Base-by-base conservation (phyloP, 805 yeast species). In the Wickerhamiella allomyrinae region DNA sequence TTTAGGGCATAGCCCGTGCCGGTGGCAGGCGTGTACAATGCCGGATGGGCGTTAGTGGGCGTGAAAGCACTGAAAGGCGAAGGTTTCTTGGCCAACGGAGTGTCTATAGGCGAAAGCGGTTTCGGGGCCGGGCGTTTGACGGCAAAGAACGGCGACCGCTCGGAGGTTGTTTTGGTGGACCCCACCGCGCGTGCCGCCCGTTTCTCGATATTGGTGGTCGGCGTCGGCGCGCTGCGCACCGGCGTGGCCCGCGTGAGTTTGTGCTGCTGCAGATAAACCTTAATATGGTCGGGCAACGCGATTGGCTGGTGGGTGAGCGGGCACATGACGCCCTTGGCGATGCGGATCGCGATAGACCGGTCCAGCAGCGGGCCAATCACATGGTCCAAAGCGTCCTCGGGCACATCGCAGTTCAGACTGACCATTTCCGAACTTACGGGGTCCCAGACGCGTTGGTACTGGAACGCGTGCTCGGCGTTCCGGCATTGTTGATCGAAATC, bases 391-490 rank as follows among this genome's bases (percentile, higher is more conserved):
- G 51, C 51, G 3, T 57, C 55, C 20, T 54, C 44, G 2, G 55
- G 41, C 5, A 56, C 53, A 3, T 57, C 62, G 3, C 69, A 71
- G 50, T 73, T 74, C 49, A 89, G 63, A 25, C 83, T 73, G 1
- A 69, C 67, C n/a, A 84, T 61, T 29, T 52, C 41, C 33, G 67
- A 52, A 1, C 55, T 46, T 2, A 58, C 39, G 0, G 95, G 94
- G 56, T 87, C 74, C 60, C 75, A 89, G 1, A 91, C 96, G 47
- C 94, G 70, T 57, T 86, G 96, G 57, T 67, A 81, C 54, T 71
- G 77, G 57, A 91, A 91, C 10, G 96, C 89, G 34, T 77, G 65
- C 46, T 73, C 70, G 0, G 98, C 97, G 38, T 67, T 64, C 24
- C 62, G 55, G 41, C 76, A 78, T 47, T 80, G 87, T 1, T 67